phyloP scores from a whole-genome alignment of 345 rosid species.

The Boechera stricta region DNA sequence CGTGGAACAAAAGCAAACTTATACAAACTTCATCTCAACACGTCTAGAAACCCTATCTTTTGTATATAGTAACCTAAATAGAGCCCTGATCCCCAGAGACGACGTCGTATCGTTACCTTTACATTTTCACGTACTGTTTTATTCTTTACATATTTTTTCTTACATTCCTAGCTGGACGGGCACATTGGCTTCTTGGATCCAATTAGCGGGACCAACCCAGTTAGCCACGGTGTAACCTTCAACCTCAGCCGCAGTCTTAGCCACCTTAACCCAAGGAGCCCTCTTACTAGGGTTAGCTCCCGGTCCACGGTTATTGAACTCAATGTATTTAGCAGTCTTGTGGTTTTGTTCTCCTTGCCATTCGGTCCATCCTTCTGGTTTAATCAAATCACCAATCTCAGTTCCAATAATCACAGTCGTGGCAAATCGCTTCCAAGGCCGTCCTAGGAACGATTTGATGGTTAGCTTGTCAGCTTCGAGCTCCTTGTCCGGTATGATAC shows the following conservation, averaged over 20 bases:
- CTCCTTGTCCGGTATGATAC: constrained; percentile 63
- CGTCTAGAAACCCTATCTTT: constrained; percentile 36
- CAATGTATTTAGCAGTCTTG: constrained; percentile 52
- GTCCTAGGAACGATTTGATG: constrained; percentile 60
- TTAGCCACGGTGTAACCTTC: constrained; percentile 48
- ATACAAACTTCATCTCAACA: constrained; percentile 41
- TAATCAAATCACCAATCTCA: constrained; percentile 60
- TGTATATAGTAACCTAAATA: constrained; percentile 22
- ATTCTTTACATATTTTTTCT: constrained; percentile 21
- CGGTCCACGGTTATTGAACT: constrained; percentile 68
- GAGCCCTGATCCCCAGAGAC: constrained; percentile 33
- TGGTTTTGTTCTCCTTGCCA: constrained; percentile 51
- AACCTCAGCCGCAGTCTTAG: constrained; percentile 51
- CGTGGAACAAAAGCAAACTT: constrained; percentile 38
- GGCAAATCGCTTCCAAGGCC: constrained; percentile 72
- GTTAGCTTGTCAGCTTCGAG: constrained; percentile 47
- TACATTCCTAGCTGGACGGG: constrained; percentile 45
- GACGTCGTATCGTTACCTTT: constrained; percentile 33
- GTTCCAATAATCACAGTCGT: constrained; percentile 65
- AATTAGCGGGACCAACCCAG: constrained; percentile 50
- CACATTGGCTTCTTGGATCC: constrained; percentile 55
- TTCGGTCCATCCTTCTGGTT: constrained; percentile 60
- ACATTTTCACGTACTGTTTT: constrained; percentile 33
- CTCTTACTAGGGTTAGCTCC: constrained; percentile 55
- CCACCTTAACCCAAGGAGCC: constrained; percentile 57